Evolutionary conservation across 495 filamentous ascomycete species (phyloP), one percentile per base, ranked within the genome.

Genomic region (Aspergillus sparsus): DNA sequence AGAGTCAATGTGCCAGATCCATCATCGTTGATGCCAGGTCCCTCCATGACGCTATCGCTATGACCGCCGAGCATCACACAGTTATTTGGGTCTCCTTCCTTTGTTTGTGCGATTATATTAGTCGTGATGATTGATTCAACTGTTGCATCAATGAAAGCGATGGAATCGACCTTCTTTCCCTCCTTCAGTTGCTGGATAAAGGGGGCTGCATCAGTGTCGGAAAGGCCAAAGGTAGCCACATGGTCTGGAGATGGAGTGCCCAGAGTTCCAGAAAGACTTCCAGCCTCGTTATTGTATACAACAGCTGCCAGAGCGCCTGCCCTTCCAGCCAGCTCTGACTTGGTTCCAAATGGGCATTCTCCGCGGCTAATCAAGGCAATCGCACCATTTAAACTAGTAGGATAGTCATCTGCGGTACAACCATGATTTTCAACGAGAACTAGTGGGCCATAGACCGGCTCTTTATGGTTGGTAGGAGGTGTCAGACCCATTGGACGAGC

Each of bases 91-190:
- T 89, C 81, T 46, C 87, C 87, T 32, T 65, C 72, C 59, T 81
- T 85, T 35, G 85, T 83, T 58, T 82, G 80, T 10, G 86, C 87
- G 52, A 89, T 76, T 42, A 90, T 84, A 63, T 90, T 89, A 69
- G 77, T 77, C 11, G 72, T 86, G 35, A 70, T 68, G 15, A 80
- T 74, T 12, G 70, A 72, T 60, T 82, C 76, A 2, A 78, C 64
- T 33, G 77, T 68, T 6, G 76, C 68, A 33, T 82, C 79, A 47
- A 87, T 83, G 60, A 82, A 85, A 13, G 82, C 84, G 57, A 79
- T 84, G 2, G 74, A 76, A 18, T 78, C 67, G 39, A 85, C 67
- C 31, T 58, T 70, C 63, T 83, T 67, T 53, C 81, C 80, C 21
- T 68, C 62, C 54, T 77, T 68, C 21, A 86, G 66, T 59, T 77